These are phyloP conservation scores for Saussurea involucrata DNA, from an alignment of 129 eudicot genomes.

Conservation along the genomic window DNA sequence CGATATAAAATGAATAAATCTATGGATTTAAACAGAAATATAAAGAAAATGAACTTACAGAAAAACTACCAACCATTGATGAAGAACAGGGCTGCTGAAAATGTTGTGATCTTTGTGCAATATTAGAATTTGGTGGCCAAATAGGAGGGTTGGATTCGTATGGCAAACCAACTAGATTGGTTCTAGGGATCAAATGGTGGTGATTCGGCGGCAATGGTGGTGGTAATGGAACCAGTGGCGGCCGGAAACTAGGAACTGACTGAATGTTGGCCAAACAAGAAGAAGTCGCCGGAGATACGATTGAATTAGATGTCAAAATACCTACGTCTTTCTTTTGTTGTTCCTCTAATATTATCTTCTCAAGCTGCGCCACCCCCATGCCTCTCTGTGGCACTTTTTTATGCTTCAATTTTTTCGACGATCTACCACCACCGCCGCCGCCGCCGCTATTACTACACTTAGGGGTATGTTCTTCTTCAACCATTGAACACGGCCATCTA, in stretches of 20 bases:
- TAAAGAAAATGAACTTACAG: not conserved
- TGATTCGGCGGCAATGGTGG: conserved; percentile 28
- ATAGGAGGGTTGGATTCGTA: conserved; percentile 27
- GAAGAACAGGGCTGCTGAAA: conserved; percentile 45
- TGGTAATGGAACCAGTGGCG: conserved; percentile 27
- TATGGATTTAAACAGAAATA: not conserved
- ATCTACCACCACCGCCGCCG: conserved; percentile 29
- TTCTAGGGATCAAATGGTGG: conserved; percentile 19
- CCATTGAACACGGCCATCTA: conserved; percentile 51
- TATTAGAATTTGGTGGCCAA: conserved; percentile 17
- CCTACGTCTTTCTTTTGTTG: conserved; percentile 41
- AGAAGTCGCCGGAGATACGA: conserved; percentile 29
- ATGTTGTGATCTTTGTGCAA: conserved; percentile 37
- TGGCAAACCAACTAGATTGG: conserved; percentile 28
- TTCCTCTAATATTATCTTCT: conserved; percentile 70
- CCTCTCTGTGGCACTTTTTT: conserved; percentile 86
- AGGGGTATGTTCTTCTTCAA: conserved; percentile 47
- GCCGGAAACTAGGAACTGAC: conserved; percentile 32
- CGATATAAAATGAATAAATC: not conserved
- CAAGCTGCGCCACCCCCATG: conserved; percentile 89
- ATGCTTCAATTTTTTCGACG: conserved; percentile 53
- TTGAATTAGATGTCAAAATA: conserved; percentile 22
- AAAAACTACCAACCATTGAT: conserved; percentile 47
- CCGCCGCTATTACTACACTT: conserved; percentile 28
- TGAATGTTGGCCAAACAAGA: conserved; percentile 25